Evolutionary conservation across 2,329 filamentous ascomycete species (phyloP).

Genomic region (Diaporthe sp.): DNA sequence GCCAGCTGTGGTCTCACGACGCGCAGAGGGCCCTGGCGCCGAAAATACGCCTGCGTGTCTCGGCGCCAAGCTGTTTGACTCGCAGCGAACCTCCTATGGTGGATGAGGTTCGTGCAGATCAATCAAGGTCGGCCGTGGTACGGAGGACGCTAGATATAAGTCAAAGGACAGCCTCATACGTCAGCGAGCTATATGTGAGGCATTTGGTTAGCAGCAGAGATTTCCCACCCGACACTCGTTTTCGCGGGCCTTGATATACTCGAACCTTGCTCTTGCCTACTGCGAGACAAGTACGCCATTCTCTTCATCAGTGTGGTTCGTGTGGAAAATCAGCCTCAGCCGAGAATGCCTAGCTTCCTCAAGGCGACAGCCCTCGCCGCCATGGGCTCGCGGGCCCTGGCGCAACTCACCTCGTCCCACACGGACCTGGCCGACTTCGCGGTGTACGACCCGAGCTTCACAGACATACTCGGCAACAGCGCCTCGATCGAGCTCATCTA

Average conservation of each 20-base stretch:
- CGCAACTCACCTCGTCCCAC: slow-evolving; percentile 29
- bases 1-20: background rate
- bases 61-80: slow-evolving; percentile 30
- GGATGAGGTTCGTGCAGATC: slow-evolving; percentile 20
- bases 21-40: background rate
- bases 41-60: slow-evolving; percentile 6
- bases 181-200: background rate
- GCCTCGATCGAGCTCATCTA: slow-evolving; percentile 40
- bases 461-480: slow-evolving; percentile 30
- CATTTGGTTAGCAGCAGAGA: background rate
- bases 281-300: slow-evolving; percentile 6
- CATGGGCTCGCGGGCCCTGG: slow-evolving; percentile 21
- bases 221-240: background rate
- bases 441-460: slow-evolving; percentile 34
- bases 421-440: slow-evolving; percentile 40
- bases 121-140: background rate
- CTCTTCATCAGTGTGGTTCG: background rate
- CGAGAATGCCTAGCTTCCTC: slow-evolving; percentile 10
- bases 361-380: slow-evolving; percentile 18
- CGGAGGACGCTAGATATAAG: background rate
- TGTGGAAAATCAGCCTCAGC: background rate
- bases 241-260: background rate
- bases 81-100: slow-evolving; percentile 1
- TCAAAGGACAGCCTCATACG: background rate
- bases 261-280: slow-evolving; percentile 3